Evolutionary conservation across 2,329 filamentous ascomycete genomes (phyloP).

Genomic region (Fusarium sp.): DNA sequence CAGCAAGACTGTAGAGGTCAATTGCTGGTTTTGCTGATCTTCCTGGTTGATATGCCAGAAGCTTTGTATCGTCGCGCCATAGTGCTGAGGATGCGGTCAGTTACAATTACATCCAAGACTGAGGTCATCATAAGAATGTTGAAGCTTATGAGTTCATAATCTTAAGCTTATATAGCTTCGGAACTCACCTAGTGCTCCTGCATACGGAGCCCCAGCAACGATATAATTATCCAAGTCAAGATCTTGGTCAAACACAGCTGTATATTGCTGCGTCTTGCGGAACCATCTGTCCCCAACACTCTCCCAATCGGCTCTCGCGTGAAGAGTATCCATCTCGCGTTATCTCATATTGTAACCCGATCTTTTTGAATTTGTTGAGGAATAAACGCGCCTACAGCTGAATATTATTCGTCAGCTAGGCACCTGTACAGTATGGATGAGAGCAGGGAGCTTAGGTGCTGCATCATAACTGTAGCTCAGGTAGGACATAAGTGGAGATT

Average conservation of each 20-base stretch:
- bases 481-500: constrained; percentile 27
- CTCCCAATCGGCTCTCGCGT: constrained; percentile 92
- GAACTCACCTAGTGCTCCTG: constrained; percentile 86
- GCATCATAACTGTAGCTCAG: constrained; percentile 17
- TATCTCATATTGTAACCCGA: constrained; percentile 49
- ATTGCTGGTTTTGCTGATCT: constrained; percentile 84
- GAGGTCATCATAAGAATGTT: constrained; percentile 17
- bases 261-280: constrained; percentile 93
- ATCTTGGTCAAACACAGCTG: constrained; percentile 90
- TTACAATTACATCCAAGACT: neutral
- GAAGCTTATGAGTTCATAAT: constrained; percentile 2
- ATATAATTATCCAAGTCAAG: constrained; percentile 95
- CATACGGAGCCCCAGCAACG: constrained; percentile 91
- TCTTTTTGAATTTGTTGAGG: neutral
- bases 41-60: constrained; percentile 80
- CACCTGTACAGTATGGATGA: constrained; percentile 25
- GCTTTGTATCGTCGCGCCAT: constrained; percentile 87
- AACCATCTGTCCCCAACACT: constrained; percentile 94
- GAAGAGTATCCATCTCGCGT: constrained; percentile 66
- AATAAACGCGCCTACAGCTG: constrained; percentile 9
- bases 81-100: constrained; percentile 70
- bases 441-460: constrained; percentile 25
- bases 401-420: constrained; percentile 21
- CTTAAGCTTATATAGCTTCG: neutral
- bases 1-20: constrained; percentile 93